Conservation (phyloP, 2,329 filamentous ascomycete genomes). For the Alternaria arborescens region DNA sequence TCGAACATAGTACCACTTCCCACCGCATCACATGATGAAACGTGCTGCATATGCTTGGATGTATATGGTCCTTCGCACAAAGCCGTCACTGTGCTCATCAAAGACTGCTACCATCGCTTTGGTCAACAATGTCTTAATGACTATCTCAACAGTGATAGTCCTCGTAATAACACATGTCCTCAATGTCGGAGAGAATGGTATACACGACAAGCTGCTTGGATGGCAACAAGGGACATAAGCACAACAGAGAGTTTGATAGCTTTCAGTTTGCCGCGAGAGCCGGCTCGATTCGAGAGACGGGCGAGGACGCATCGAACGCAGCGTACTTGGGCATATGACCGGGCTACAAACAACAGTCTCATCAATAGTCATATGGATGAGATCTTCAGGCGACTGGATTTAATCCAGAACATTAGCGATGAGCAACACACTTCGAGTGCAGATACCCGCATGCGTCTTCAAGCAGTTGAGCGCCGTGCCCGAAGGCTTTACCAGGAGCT, state of each 20-base stretch:
- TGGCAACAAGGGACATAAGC: constrained; percentile 7
- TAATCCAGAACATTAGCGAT: background rate
- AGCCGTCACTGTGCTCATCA: constrained; percentile 6
- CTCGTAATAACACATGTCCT: constrained; percentile 15
- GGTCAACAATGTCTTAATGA: constrained; percentile 16
- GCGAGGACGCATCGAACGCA: background rate
- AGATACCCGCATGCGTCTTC: constrained; percentile 4
- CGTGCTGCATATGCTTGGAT: constrained; percentile 12
- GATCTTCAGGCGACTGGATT: background rate
- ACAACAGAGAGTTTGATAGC: constrained; percentile 2
- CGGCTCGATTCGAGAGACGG: background rate
- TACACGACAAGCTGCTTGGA: background rate
- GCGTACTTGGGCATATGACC: background rate
- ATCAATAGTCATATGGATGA: constrained; percentile 1
- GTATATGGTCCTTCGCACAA: constrained; percentile 7
- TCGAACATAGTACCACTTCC: background rate
- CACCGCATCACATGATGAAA: constrained; percentile 3
- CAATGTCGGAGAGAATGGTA: constrained; percentile 22
- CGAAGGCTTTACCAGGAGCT: background rate
- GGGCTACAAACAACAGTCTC: background rate
- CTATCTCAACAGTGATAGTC: constrained; percentile 14
- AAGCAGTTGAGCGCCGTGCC: constrained; percentile 1
- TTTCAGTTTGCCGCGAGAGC: background rate
- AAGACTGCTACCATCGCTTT: constrained; percentile 20
- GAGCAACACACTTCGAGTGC: background rate